Evolutionary conservation across 139 green algal genomes (phyloP).

Genomic region (Tetratostichococcus sp.): DNA sequence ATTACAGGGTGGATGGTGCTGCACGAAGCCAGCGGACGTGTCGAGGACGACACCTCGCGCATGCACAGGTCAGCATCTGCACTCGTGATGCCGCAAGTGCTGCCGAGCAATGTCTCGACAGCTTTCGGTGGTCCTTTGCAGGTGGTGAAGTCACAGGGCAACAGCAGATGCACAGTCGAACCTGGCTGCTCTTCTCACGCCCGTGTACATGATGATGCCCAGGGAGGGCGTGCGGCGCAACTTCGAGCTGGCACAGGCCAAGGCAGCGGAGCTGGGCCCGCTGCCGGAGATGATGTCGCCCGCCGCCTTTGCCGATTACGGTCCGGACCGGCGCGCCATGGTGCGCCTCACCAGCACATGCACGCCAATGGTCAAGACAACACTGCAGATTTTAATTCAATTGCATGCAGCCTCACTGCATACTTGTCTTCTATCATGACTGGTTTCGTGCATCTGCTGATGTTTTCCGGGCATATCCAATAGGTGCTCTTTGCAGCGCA

Average conservation of each 20-base stretch:
- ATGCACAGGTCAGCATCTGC: neutral
- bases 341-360: neutral
- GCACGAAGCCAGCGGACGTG: constrained; percentile 41
- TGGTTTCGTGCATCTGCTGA: no score
- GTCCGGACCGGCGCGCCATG: neutral
- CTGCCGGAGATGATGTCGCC: constrained; percentile 63
- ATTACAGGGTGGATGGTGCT: constrained; percentile 38
- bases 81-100: no score
- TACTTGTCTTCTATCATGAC: no score
- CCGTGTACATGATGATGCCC: no score
- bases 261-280: constrained; percentile 45
- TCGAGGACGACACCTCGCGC: constrained; percentile 19
- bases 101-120: no score
- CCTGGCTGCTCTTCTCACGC: neutral
- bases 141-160: no score
- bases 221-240: constrained; percentile 53
- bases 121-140: no score
- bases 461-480: no score
- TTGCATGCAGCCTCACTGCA: no score
- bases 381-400: no score
- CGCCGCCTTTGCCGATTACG: constrained; percentile 13
- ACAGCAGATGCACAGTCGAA: no score
- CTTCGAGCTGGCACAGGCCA: constrained; percentile 50
- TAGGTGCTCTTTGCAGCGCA: constrained; percentile 67
- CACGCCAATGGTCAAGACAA: no score